phyloP scores from a whole-genome alignment of 2,329 filamentous ascomycete genomes.

The Apiospora phragmitis region DNA sequence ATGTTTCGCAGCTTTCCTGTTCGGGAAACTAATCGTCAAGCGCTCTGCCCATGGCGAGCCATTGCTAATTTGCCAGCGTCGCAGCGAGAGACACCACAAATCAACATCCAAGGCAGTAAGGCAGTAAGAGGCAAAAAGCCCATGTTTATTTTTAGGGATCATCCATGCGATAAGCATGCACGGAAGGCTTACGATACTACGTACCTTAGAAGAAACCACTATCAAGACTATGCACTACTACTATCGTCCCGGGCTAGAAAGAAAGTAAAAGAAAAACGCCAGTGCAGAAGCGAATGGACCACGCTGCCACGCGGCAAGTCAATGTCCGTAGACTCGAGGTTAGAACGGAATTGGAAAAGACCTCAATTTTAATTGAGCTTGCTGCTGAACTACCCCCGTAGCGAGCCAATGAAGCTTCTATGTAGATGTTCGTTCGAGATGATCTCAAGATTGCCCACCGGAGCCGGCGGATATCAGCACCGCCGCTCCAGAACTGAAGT shows the following conservation, averaged over 20 bases:
- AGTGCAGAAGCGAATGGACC: neutral
- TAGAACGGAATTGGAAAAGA: neutral
- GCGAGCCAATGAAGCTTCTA: neutral
- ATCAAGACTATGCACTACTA: neutral
- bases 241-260: neutral
- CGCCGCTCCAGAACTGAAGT: neutral
- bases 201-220: slow-evolving; percentile 3
- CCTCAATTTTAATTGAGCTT: neutral
- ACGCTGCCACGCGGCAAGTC: slow-evolving; percentile 5
- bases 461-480: neutral
- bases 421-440: neutral
- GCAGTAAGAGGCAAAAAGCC: neutral
- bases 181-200: neutral
- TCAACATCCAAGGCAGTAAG: neutral
- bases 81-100: neutral
- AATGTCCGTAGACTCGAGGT: neutral
- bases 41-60: neutral
- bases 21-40: neutral
- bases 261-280: no score
- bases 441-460: neutral
- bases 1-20: slow-evolving; percentile 4
- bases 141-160: slow-evolving; percentile 8
- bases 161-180: slow-evolving; percentile 6
- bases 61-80: slow-evolving; percentile 3
- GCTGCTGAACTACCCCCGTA: neutral